Evolutionary conservation across 805 yeast genomes (phyloP).

Genomic region (Saturnispora dispora): DNA sequence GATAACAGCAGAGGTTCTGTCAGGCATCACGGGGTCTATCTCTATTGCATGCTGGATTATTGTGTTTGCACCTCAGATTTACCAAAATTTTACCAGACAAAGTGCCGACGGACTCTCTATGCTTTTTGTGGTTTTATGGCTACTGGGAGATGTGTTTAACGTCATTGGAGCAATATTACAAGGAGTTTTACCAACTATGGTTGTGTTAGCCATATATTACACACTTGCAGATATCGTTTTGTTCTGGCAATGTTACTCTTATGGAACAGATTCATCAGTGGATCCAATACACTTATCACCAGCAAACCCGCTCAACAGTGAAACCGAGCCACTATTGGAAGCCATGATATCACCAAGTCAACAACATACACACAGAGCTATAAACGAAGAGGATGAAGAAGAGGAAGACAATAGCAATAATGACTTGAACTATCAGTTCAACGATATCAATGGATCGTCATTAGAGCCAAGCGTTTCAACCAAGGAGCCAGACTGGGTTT

Average conservation of each 20-base stretch:
- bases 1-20: conserved; percentile 59
- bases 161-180: conserved; percentile 86
- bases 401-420: background rate
- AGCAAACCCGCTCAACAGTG: conserved; percentile 69
- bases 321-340: conserved; percentile 51
- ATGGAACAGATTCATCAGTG: conserved; percentile 53
- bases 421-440: conserved; percentile 19
- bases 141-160: conserved; percentile 89
- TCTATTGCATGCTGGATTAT: conserved; percentile 97
- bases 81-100: conserved; percentile 79
- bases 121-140: conserved; percentile 81
- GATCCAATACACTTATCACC: conserved; percentile 81
- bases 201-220: conserved; percentile 82
- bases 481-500: conserved; percentile 20
- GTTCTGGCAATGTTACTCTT: conserved; percentile 72
- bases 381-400: conserved; percentile 3
- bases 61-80: conserved; percentile 94
- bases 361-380: background rate
- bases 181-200: conserved; percentile 91
- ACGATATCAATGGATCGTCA: conserved; percentile 22
- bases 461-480: background rate
- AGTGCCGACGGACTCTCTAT: conserved; percentile 86
- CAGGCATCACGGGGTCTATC: conserved; percentile 77
- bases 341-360: conserved; percentile 42
- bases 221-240: conserved; percentile 84